Percentiles rank a stretch among this genome's conserved stretches.
Evolutionary conservation across 805 yeast genomes (phyloP).

Genomic region (Saccharomycopsis capsularis): DNA sequence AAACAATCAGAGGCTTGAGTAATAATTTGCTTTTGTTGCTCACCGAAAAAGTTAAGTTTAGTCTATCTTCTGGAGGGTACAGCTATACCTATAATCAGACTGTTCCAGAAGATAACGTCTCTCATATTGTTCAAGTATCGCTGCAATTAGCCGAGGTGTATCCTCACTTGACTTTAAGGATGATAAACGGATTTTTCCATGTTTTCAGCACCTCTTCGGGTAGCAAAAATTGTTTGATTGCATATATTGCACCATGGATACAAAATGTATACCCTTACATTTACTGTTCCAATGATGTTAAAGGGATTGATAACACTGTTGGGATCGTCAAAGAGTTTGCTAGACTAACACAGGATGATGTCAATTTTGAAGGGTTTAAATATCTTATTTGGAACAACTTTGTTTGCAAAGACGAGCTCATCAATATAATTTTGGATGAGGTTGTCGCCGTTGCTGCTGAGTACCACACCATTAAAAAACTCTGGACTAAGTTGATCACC

Average conservation of each 20-base stretch:
- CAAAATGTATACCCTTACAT: conserved; percentile 42
- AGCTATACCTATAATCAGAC: conserved; percentile 24
- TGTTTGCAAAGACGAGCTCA: conserved; percentile 39
- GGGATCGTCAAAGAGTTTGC: conserved; percentile 45
- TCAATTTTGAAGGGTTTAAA: conserved; percentile 36
- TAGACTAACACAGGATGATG: conserved; percentile 35
- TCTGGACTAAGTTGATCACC: conserved; percentile 44
- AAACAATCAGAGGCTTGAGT: conserved; percentile 26
- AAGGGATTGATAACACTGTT: conserved; percentile 41
- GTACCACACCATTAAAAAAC: conserved; percentile 38
- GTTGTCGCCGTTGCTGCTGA: conserved; percentile 50
- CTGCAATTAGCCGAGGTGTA: conserved; percentile 37
- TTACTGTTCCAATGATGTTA: conserved; percentile 27
- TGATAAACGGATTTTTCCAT: conserved; percentile 38
- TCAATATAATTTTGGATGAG: conserved; percentile 42
- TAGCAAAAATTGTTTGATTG: conserved; percentile 22
- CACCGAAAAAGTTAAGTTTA: neutral
- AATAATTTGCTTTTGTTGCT: neutral
- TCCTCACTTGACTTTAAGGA: conserved; percentile 46
- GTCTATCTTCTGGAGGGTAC: neutral
- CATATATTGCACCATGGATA: conserved; percentile 49
- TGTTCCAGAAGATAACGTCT: conserved; percentile 48
- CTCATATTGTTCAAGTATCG: conserved; percentile 44
- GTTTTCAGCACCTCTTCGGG: neutral
- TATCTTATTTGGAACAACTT: conserved; percentile 45